Conservation (phyloP, 2,329 filamentous ascomycete species). For the Davidsoniella virescens region DNA sequence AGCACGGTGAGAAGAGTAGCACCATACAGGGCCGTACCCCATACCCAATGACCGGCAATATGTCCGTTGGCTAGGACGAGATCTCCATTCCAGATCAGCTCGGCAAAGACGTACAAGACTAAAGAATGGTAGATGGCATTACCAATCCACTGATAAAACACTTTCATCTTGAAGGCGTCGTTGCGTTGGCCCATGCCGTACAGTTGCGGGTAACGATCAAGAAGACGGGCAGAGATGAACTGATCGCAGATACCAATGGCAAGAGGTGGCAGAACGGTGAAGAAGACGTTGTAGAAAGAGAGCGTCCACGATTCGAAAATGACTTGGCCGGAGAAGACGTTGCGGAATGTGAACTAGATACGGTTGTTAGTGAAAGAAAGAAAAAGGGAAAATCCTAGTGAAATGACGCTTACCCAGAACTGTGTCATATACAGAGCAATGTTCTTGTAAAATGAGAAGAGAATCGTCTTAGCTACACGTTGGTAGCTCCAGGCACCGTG, state of each 20-base stretch:
- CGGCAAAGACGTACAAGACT: constrained; percentile 71
- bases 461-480: constrained; percentile 86
- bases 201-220: constrained; percentile 91
- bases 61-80: constrained; percentile 63
- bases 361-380: constrained; percentile 17
- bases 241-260: constrained; percentile 95
- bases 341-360: constrained; percentile 80
- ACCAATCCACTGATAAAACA: constrained; percentile 80
- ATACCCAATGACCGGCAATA: constrained; percentile 88
- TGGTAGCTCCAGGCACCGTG: constrained; percentile 98
- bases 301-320: constrained; percentile 99
- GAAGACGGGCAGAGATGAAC: constrained; percentile 81
- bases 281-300: constrained; percentile 99
- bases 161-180: constrained; percentile 81
- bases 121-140: constrained; percentile 95
- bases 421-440: constrained; percentile 98
- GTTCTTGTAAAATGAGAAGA: constrained; percentile 99
- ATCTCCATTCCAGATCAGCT: constrained; percentile 70
- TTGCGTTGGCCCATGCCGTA: constrained; percentile 89
- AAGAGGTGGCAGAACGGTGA: constrained; percentile 83
- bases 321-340: constrained; percentile 91
- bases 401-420: constrained; percentile 63
- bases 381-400: not conserved
- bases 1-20: constrained; percentile 86
- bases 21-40: constrained; percentile 90